Evolutionary conservation across 176 grass and related monocot species (phyloP).

Genomic region (Alopecurus myosuroides): DNA sequence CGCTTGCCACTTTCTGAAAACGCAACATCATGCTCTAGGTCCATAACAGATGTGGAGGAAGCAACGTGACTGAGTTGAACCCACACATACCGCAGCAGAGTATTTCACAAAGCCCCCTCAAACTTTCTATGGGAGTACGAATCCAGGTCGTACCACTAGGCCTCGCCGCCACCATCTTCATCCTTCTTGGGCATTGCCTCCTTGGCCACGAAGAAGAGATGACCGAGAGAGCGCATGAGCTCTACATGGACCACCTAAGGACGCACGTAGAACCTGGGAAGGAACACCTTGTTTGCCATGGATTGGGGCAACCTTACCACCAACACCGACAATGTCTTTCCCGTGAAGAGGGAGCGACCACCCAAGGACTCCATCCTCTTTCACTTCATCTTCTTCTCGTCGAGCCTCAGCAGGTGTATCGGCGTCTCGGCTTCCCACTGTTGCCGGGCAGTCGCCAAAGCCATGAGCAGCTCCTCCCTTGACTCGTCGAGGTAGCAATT

Average conservation of each 20-base stretch:
- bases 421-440: too few relatives aligned
- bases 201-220: neutral
- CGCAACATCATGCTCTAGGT: too few relatives aligned
- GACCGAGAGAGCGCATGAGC: neutral
- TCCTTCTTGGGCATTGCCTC: neutral
- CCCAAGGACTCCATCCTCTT: neutral
- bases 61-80: neutral
- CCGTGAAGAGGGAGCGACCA: neutral
- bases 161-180: neutral
- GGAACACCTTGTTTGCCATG: constrained; percentile 8
- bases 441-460: neutral
- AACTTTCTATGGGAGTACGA: neutral
- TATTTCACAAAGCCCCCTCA: neutral
- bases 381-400: neutral
- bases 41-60: too few relatives aligned
- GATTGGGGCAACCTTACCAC: neutral
- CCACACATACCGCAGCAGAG: neutral
- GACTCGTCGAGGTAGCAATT: neutral
- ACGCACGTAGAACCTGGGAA: neutral
- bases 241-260: neutral
- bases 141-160: neutral
- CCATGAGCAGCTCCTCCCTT: neutral
- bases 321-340: neutral
- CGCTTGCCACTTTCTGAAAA: too few relatives aligned
- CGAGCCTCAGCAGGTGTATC: neutral